Percentiles rank a stretch among this genome's conserved stretches.
phyloP scores from a whole-genome alignment of 768 basidiomycete genomes.

The Paxillus ammoniavirescens region DNA sequence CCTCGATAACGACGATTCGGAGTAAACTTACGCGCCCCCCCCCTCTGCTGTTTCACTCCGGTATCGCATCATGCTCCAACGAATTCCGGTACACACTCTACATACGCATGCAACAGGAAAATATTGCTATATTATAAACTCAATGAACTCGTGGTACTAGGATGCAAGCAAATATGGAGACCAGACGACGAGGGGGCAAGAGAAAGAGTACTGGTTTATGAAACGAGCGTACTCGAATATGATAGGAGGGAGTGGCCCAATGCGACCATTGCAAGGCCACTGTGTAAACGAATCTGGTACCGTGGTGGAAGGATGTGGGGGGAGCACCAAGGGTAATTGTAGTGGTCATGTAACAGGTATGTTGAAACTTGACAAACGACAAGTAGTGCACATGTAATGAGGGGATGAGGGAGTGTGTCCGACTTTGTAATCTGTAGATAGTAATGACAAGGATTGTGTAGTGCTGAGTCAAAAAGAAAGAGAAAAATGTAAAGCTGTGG shows the following conservation, averaged over 20 bases:
- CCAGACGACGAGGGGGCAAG: not conserved
- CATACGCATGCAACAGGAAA: no score
- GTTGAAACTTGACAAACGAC: conserved; percentile 2
- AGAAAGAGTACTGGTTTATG: not conserved
- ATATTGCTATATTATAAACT: no score
- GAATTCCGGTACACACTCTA: no score
- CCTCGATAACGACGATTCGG: no score
- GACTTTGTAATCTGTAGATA: conserved; percentile 16
- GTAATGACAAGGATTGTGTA: conserved; percentile 5
- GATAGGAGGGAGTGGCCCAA: not conserved
- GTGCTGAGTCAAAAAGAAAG: conserved; percentile 3
- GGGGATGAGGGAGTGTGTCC: conserved; percentile 10
- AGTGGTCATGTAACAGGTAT: conserved; percentile 20
- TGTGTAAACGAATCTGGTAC: not conserved
- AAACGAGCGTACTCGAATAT: no score
- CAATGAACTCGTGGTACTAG: not conserved
- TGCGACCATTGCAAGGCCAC: not conserved
- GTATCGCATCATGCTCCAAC: no score
- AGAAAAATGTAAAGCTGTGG: conserved; percentile 2
- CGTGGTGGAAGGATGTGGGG: no score
- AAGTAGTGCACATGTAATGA: conserved; percentile 7
- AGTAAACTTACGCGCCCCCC: no score
- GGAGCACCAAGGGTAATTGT: conserved; percentile 2
- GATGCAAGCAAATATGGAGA: conserved; percentile 11
- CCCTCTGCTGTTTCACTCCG: no score